Evolutionary conservation across 1,139 yeast genomes (phyloP).

Genomic region (Suhomyces bolitotheri): DNA sequence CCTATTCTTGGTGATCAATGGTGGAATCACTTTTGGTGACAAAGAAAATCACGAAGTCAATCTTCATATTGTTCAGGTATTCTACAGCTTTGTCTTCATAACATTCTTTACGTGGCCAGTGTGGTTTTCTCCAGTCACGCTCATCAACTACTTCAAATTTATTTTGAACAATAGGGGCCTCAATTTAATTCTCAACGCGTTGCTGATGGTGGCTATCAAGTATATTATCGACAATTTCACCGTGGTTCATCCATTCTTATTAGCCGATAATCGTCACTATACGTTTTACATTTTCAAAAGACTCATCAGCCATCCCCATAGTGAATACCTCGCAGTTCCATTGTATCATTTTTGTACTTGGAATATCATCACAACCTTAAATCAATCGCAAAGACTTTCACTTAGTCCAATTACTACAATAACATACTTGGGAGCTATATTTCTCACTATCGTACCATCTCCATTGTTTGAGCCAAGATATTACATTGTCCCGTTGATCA

Average conservation of each 20-base stretch:
- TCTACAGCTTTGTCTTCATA: slow-evolving; percentile 71
- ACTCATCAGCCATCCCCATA: slow-evolving; percentile 47
- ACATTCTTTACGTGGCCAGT: slow-evolving; percentile 67
- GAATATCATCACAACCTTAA: slow-evolving; percentile 35
- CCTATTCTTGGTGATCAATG: slow-evolving; percentile 60
- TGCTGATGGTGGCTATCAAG: slow-evolving; percentile 38
- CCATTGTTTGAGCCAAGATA: slow-evolving; percentile 94
- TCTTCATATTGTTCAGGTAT: slow-evolving; percentile 75
- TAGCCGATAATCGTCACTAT: slow-evolving; percentile 94
- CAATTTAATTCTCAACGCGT: slow-evolving; percentile 18
- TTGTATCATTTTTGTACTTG: slow-evolving; percentile 71
- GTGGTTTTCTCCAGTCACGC: slow-evolving; percentile 51
- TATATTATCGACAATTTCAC: slow-evolving; percentile 60
- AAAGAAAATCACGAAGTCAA: slow-evolving; percentile 77
- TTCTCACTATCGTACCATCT: slow-evolving; percentile 73
- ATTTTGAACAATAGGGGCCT: slow-evolving; percentile 23
- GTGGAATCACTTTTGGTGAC: slow-evolving; percentile 86
- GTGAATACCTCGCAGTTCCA: slow-evolving; percentile 54
- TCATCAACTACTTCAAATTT: slow-evolving; percentile 38
- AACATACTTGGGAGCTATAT: slow-evolving; percentile 53
- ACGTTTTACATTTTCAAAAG: slow-evolving; percentile 81
- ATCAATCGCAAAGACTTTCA: slow-evolving; percentile 16
- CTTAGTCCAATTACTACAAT: slow-evolving; percentile 38
- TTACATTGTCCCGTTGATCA: slow-evolving; percentile 74
- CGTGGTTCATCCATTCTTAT: slow-evolving; percentile 80